Evolutionary conservation across 2,329 filamentous ascomycete genomes (phyloP).

Genomic region (Cercospora beticola): DNA sequence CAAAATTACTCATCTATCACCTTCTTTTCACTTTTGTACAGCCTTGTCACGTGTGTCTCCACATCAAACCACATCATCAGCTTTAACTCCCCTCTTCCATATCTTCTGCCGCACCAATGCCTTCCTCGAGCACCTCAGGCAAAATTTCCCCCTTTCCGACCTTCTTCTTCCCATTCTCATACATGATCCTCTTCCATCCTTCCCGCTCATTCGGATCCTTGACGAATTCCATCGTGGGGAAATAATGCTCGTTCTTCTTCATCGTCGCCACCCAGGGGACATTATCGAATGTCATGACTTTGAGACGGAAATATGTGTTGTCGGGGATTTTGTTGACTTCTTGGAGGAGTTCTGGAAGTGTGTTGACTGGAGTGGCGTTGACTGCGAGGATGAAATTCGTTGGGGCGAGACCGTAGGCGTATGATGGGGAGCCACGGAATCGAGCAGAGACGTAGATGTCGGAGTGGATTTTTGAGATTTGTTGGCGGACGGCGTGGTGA

Average conservation of each 20-base stretch:
- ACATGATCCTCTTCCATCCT: slow-evolving; percentile 59
- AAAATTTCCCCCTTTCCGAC: slow-evolving; percentile 36
- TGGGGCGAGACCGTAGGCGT: slow-evolving; percentile 87
- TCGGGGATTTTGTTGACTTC: slow-evolving; percentile 87
- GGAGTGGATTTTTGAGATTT: slow-evolving; percentile 93
- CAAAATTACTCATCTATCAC: background rate
- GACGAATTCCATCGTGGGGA: slow-evolving; percentile 65
- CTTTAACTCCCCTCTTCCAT: background rate
- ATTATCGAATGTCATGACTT: slow-evolving; percentile 97
- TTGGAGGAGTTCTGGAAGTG: slow-evolving; percentile 75
- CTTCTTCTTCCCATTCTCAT: slow-evolving; percentile 49
- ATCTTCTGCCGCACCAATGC: slow-evolving; percentile 9
- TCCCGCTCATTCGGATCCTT: slow-evolving; percentile 55
- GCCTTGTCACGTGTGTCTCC: background rate
- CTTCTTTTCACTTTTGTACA: background rate
- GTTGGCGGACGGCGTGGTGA: slow-evolving; percentile 93
- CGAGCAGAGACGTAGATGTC: slow-evolving; percentile 94
- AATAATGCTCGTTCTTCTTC: slow-evolving; percentile 99
- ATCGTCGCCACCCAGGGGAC: slow-evolving; percentile 99
- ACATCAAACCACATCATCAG: background rate
- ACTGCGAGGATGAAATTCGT: slow-evolving; percentile 98
- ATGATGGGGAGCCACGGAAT: slow-evolving; percentile 77
- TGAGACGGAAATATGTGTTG: slow-evolving; percentile 96
- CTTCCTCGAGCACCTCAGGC: slow-evolving; percentile 26
- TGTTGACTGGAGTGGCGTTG: slow-evolving; percentile 81